Base-by-base conservation (phyloP, 192 early-diverging fungal genomes). In the Backusella sp. region DNA sequence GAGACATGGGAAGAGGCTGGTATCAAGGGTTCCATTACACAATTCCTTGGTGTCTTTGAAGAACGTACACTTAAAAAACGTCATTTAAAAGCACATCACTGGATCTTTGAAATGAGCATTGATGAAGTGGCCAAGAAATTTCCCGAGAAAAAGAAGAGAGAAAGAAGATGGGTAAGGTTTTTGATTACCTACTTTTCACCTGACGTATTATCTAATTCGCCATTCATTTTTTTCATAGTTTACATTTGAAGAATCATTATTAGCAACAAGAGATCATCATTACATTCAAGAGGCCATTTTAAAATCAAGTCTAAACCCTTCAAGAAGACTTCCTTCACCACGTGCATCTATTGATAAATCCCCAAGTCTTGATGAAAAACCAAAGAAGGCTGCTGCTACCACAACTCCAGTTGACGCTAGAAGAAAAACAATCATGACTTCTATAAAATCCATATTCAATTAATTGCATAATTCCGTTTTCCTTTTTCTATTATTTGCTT, bases 1-100 rank as follows among this genome's bases (percentile, higher is more conserved):
- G 89, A 90, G 71, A 90, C 89, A 5, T 90, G 86, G 81, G 89
- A 90, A 83, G 89, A 90, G 81, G 86, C 88, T 19, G 89, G 89
- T 32, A 84, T 80, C 9, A 83, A 81, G 76, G 89, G 89, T 23
- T 77, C 26, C 36, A 84, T 90, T 71, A 84, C 82, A 28, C 56
- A 70, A 26, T 73, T 78, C 15, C 36, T 90, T 5, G 89, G 89
- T 23, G 82, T 82, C 34, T 90, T 79, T 37, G 86, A 86, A 46
- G 82, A 87, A 46, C 73, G 74, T 32, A 72, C 79, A 30, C 80
- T 85, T 28, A 83, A 85, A 59, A 75, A 84, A 80, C 70, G 71
- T 67, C 44, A 76, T 11, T 41, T 75, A 77, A 59, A 88, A 70
- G 70, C 81, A 35, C 23, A 80, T 73, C 79, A 86, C 81, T 82